Evolutionary conservation across 1,284 basidiomycete species (phyloP), one percentile per base, ranked within the genome.

Genomic region (Sporisorium exsertum): DNA sequence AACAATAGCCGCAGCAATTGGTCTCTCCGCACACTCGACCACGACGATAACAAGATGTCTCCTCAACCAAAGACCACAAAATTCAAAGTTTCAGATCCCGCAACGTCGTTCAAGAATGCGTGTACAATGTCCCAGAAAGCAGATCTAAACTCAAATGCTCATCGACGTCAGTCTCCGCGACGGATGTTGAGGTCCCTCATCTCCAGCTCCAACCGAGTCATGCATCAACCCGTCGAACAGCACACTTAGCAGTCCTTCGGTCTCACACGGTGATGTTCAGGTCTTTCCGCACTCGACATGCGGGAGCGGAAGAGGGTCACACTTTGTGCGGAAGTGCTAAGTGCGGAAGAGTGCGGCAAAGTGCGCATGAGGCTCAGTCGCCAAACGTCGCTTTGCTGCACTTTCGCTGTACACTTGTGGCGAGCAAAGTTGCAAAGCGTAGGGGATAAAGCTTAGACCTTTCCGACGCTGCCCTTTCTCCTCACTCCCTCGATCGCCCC

Each of bases 361-460:
- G 47, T 61, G 59, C 59, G 50, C 35, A 51, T 50, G 46, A n/a
- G 24, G 46, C 2, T 27, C 47, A n/a, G 47, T 49, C 47, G 27
- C 27, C 27, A 32, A 9, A 29, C 26, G n/a, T 49, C 47, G 27
- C 27, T 49, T 32, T 2, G 5, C 13, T 29, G 7, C 27, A n/a
- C 47, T 37, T 29, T 57, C 47, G 29, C 42, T 52, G 22, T 33
- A 10, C 29, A 27, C n/a, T 9, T n/a, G 10, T 2, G 16, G 10
- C 16, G 29, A 22, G 22, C 7, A 9, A 40, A 47, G 40, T 12
- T 37, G 35, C 46, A 45, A 33, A 45, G 33, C 24, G 22, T 15
- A 45, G 20, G n/a, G 27, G 56, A 63, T 63, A 63, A 35, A 51
- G 47, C 22, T 33, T 53, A 15, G 13, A 27, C 55, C 27, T 42